Conservation (phyloP, 2,329 filamentous ascomycete genomes). For the Sordariomycetes sp. region DNA sequence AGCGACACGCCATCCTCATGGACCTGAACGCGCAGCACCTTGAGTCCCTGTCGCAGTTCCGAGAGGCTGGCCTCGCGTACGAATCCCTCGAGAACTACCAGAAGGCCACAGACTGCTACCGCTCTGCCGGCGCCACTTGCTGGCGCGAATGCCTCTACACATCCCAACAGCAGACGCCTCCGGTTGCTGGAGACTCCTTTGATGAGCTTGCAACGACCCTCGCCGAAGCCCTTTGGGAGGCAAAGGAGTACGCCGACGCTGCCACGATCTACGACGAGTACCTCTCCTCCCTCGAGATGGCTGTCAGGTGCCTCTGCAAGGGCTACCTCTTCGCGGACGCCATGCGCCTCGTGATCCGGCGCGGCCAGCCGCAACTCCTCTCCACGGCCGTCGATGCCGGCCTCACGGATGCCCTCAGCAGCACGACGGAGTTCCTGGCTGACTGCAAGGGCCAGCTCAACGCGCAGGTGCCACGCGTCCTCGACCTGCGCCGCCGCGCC, state of each 20-base stretch:
- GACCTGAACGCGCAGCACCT: constrained; percentile 71
- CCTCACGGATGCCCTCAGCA: constrained; percentile 69
- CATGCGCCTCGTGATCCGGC: constrained; percentile 61
- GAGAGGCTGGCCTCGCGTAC: constrained; percentile 82
- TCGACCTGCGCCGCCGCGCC: constrained; percentile 72
- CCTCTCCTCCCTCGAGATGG: constrained; percentile 58
- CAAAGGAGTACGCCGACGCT: constrained; percentile 72
- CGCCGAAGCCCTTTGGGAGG: constrained; percentile 69
- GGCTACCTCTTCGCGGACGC: constrained; percentile 83
- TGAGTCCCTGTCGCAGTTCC: constrained; percentile 62
- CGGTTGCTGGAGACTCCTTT: constrained; percentile 50
- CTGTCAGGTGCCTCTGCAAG: constrained; percentile 72
- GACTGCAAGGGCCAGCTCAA: constrained; percentile 81
- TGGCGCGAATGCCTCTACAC: constrained; percentile 88
- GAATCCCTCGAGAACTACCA: constrained; percentile 70
- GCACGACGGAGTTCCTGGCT: constrained; percentile 81
- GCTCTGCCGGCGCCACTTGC: constrained; percentile 60
- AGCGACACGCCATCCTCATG: constrained; percentile 58
- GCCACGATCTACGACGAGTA: constrained; percentile 76
- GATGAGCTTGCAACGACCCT: constrained; percentile 60
- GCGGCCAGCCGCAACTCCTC: constrained; percentile 52
- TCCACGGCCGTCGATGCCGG: constrained; percentile 61
- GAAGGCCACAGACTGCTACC: constrained; percentile 73
- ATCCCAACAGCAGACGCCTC: constrained; percentile 55
- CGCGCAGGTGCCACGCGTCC: constrained; percentile 77